phyloP scores from a whole-genome alignment of 306 rosid genomes.

The Dryas alaskensis region DNA sequence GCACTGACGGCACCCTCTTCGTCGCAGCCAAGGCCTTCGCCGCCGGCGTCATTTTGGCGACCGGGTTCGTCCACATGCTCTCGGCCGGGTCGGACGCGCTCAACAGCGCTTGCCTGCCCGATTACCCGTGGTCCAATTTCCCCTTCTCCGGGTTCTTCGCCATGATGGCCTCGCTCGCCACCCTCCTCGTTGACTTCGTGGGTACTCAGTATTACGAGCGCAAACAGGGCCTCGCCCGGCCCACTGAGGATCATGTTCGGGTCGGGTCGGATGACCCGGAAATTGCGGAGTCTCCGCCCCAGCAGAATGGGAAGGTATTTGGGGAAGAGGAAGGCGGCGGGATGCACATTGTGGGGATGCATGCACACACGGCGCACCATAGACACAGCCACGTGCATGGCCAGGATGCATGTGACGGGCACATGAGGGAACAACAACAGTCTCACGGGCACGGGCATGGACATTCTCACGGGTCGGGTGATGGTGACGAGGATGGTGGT shows the following conservation, averaged over 20 bases:
- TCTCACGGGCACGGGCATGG: slow-evolving; percentile 32
- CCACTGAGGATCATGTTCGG: slow-evolving; percentile 31
- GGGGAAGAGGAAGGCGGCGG: slow-evolving; percentile 93
- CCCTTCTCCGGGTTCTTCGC: slow-evolving; percentile 86
- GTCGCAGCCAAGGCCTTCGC: slow-evolving; percentile 83
- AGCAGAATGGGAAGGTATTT: slow-evolving; percentile 48
- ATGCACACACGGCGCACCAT: slow-evolving; percentile 91
- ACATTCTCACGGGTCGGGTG: slow-evolving; percentile 44
- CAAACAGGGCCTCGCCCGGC: slow-evolving; percentile 51
- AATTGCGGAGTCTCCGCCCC: background rate
- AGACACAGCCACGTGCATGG: slow-evolving; percentile 70
- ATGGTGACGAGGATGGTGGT: slow-evolving; percentile 43
- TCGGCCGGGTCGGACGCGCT: slow-evolving; percentile 56
- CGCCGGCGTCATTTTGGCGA: slow-evolving; percentile 89
- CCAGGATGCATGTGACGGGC: slow-evolving; percentile 59
- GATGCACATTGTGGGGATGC: slow-evolving; percentile 97
- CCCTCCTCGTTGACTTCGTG: slow-evolving; percentile 78
- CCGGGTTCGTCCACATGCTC: slow-evolving; percentile 95
- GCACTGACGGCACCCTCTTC: slow-evolving; percentile 73
- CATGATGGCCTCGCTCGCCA: slow-evolving; percentile 76
- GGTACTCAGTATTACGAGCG: slow-evolving; percentile 91
- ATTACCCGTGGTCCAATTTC: slow-evolving; percentile 76
- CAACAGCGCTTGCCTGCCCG: slow-evolving; percentile 57
- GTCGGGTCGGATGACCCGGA: slow-evolving; percentile 48
- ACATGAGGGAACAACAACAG: slow-evolving; percentile 18